Base-by-base conservation (phyloP, 2,329 filamentous ascomycete species). In the Chaetomium strumarium region DNA sequence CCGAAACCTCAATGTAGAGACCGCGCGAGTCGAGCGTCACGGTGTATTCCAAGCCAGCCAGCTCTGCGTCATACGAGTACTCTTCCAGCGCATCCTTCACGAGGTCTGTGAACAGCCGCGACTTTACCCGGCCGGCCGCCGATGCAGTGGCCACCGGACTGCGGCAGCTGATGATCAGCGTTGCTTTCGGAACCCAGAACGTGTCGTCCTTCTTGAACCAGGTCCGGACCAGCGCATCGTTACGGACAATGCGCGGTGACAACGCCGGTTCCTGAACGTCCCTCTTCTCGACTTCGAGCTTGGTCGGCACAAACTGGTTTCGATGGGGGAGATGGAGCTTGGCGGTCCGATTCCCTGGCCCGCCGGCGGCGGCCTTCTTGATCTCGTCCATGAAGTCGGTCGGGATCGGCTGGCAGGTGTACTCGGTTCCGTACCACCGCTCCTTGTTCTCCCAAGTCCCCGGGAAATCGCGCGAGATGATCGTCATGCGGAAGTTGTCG, bases 201-300 rank as follows among this genome's bases (percentile, higher is more conserved):
- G 85, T 90, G 62, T 99, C 93, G 63, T 99, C 93, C 71, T 97
- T 97, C 75, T 99, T 99, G 76, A 85, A 96, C 93, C 93, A 99
- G 2, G 89, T 86, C 30, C 91, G 84, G 1, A 88, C 84, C 33
- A 83, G 74, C 6, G 84, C 77, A 60, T 96, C 92, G 62, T 95
- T 90, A 60, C 91, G 84, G 57, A 99, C 85, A 20, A 99, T 76
- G 55, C 84, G 86, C 0, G 93, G 93, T 0, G 83, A 76, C 51
- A 86, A 78, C 0, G 84, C 75, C 1, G 90, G 86, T 60, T 88
- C 81, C 24, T 82, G 76, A n/a, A 93, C 79, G 34, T 95, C 88
- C 69, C 90, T 95, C 77, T 93, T 96, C 68, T 96, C 90, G 2
- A 99, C 93, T 48, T 96, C 90, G 3, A 99, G 79, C 58, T 93